These are phyloP conservation scores for Colletotrichum cordylinicola DNA, from an alignment of 2,329 filamentous ascomycete genomes.

Conservation along the genomic window DNA sequence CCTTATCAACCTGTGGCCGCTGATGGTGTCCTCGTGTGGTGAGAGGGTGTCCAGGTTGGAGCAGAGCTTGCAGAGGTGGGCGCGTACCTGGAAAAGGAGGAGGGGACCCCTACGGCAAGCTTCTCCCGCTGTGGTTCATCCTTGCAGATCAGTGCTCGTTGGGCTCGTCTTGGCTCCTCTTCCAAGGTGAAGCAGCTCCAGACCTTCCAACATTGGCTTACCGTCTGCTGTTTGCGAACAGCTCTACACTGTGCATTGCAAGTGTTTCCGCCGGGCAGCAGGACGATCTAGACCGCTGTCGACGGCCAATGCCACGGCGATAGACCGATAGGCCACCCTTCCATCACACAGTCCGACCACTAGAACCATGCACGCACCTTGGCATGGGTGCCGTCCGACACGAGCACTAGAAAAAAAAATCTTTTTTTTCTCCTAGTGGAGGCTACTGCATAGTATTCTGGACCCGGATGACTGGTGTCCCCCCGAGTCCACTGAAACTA, in stretches of 20 bases:
- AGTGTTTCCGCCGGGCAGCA: neutral
- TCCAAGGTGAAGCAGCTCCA: neutral
- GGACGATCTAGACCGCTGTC: constrained; percentile 4
- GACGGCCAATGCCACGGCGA: constrained; percentile 4
- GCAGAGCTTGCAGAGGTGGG: neutral
- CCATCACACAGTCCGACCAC: constrained; percentile 9
- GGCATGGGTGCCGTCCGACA: neutral
- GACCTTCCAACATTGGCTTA: neutral
- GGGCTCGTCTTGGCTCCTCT: neutral
- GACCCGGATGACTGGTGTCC: neutral
- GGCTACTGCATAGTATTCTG: neutral
- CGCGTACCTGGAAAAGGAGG: constrained; percentile 19
- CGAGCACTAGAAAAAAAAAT: neutral
- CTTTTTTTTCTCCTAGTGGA: neutral
- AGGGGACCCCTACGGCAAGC: constrained; percentile 5
- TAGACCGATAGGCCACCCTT: constrained; percentile 19
- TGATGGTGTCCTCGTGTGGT: constrained; percentile 17
- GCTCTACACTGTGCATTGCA: neutral
- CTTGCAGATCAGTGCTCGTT: constrained; percentile 6
- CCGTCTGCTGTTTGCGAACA: neutral
- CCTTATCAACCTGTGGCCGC: neutral
- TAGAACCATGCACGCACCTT: neutral
- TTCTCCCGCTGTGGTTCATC: neutral
- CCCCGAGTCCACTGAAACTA: neutral
- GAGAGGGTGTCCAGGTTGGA: neutral